A percentile compares a stretch with the other conserved stretches of the same genome.
Evolutionary conservation across 2,329 filamentous ascomycete genomes (phyloP).

Genomic region (Scleromitrula shiraiana): DNA sequence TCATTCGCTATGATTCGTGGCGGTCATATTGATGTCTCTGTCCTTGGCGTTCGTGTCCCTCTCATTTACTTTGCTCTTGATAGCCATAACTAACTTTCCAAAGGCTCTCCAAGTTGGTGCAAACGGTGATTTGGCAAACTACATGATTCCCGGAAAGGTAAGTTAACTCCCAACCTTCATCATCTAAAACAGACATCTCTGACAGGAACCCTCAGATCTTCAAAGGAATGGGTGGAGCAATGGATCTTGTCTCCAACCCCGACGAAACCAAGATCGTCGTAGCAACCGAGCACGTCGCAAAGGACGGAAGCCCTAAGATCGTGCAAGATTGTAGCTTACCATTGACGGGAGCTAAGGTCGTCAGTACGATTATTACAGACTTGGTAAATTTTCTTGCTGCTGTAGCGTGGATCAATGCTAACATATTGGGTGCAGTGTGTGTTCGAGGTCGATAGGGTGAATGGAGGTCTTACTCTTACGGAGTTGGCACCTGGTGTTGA

Average conservation of each 20-base stretch:
- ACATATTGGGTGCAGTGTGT: conserved; percentile 45
- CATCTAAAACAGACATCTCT: background rate
- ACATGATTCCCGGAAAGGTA: conserved; percentile 84
- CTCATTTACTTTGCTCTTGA: background rate
- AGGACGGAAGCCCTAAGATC: conserved; percentile 59
- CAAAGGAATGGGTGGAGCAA: conserved; percentile 78
- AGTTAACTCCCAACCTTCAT: background rate
- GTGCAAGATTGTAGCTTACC: conserved; percentile 57
- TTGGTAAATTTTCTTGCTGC: conserved; percentile 42
- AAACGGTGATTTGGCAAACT: conserved; percentile 73
- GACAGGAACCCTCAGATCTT: conserved; percentile 32
- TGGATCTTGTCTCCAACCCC: conserved; percentile 65
- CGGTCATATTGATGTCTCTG: conserved; percentile 74
- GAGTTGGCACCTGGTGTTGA: conserved; percentile 62
- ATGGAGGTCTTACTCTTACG: conserved; percentile 56
- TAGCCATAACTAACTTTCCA: background rate
- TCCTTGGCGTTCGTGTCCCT: conserved; percentile 47
- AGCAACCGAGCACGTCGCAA: conserved; percentile 60
- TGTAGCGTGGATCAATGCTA: background rate
- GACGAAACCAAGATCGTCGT: conserved; percentile 65
- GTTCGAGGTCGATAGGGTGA: conserved; percentile 56
- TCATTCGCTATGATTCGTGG: conserved; percentile 83
- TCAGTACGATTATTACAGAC: conserved; percentile 67
- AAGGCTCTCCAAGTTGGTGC: conserved; percentile 58
- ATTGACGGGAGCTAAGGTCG: conserved; percentile 55